Conservation (phyloP, 2,329 filamentous ascomycete species). For the Podosphaera leucotricha region DNA sequence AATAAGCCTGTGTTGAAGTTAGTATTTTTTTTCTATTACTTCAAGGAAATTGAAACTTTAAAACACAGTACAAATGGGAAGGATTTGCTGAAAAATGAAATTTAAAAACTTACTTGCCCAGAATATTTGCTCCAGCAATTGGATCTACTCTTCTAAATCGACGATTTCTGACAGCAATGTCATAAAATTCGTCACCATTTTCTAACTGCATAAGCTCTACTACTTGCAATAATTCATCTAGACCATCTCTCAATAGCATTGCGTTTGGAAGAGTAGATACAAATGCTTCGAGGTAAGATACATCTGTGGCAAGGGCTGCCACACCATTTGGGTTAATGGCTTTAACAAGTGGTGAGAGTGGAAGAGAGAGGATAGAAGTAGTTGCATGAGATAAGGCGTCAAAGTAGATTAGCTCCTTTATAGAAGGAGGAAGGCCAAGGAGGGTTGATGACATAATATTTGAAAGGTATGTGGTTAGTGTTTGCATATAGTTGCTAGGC, state of each 20-base stretch:
- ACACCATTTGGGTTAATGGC: slow-evolving; percentile 78
- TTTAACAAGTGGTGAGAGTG: slow-evolving; percentile 32
- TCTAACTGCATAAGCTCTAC: slow-evolving; percentile 68
- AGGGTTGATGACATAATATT: slow-evolving; percentile 95
- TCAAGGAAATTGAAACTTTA: not conserved
- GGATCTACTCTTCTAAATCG: slow-evolving; percentile 88
- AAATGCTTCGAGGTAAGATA: slow-evolving; percentile 63
- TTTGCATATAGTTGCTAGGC: slow-evolving; percentile 86
- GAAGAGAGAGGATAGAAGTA: slow-evolving; percentile 42
- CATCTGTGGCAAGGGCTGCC: slow-evolving; percentile 56
- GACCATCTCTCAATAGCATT: slow-evolving; percentile 64
- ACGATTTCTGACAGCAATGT: slow-evolving; percentile 69
- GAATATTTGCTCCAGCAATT: slow-evolving; percentile 60
- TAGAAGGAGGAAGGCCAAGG: slow-evolving; percentile 76
- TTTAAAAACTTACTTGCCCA: slow-evolving; percentile 52
- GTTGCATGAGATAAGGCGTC: slow-evolving; percentile 83
- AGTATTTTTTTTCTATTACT: not conserved
- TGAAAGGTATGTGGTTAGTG: slow-evolving; percentile 71
- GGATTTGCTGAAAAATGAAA: not conserved
- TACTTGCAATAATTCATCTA: slow-evolving; percentile 87
- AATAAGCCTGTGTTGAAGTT: not conserved
- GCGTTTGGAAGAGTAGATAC: slow-evolving; percentile 66
- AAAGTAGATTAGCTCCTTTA: slow-evolving; percentile 96
- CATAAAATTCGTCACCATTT: slow-evolving; percentile 92
- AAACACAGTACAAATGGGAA: not conserved